Base-by-base conservation (phyloP, 2,329 filamentous ascomycete genomes). In the Beauveria sp. region DNA sequence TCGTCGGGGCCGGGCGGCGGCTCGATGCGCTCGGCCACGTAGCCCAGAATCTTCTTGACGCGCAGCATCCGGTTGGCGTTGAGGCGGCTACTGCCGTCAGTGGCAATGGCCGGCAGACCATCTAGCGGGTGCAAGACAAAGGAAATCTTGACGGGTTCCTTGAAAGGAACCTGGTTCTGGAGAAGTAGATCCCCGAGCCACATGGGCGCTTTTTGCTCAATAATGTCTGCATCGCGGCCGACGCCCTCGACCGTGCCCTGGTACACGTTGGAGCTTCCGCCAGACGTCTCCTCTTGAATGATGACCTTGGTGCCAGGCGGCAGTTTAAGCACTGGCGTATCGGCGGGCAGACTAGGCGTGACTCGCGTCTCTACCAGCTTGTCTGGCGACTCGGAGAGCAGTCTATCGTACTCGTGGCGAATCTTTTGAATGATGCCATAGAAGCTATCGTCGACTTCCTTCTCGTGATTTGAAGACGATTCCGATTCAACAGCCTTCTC, bases 31-130 rank as follows among this genome's bases (percentile, higher is more conserved):
- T 99, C 95, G 1, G 92, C 91, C 20, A 99, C 86, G 69, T 99
- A 99, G 0, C 87, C 86, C 62, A 98, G 77, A 24, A 99, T 95
- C 79, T 99, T 99, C 77, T 91, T 93, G 3, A 96, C 91, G 52
- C 95, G 85, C 56, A 99, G 81, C 95, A 99, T 98, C 61, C 93
- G 86, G 71, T 98, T 99, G 12, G 95, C 95, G 72, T 98, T 99
- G 57, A 99, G 81, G 26, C 95, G 88, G 66, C 93, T 93, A 73
- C 93, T 96, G 58, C 88, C 88, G 70, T 96, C 92, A 4, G 85
- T 75, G 26, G 88, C 84, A 55, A 97, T 88, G 60, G 82, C 83
- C 0, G 92, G 91, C 58, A 98, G 77, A 28, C 82, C 76, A 66
- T 91, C 88, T 68, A 90, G 82, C 0, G 95, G 93, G 67, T 95